Base-by-base conservation (phyloP, 768 basidiomycete genomes). In the Kwoniella europaea region DNA sequence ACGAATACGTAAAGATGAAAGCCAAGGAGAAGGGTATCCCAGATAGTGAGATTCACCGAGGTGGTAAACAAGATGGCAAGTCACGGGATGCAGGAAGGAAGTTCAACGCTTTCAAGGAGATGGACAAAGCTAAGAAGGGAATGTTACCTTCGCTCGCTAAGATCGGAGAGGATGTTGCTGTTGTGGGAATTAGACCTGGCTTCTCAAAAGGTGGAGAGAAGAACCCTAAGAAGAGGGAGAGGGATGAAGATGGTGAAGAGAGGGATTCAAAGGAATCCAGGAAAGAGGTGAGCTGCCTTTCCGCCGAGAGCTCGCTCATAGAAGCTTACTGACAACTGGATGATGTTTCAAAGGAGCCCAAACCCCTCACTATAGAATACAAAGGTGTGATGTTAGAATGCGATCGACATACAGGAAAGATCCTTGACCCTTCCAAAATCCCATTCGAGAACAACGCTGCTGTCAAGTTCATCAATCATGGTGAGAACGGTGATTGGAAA, bases 1-100 rank as follows among this genome's bases (percentile, higher is more conserved):
- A 90, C 73, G 91, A 86, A 9, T 97, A 97, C 82, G 93, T 93
- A 76, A 89, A 93, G 74, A 94, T 94, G 94, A 98, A 97, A 85
- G 91, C 94, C 84, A 91, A 92, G 82, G 92, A 96, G 85, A 94
- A 97, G 84, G 93, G 93, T 10, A 87, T 97, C 56, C 81, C 81
- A 66, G 68, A 80, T 16, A 27, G 46, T 16, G 73, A 79, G 71
- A 60, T 55, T 46, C 52, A 76, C 73, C 43, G 63, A 41, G 63
- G 58, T 41, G 63, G 61, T 29, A 35, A 46, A 4, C 16, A 64
- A 42, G 70, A 62, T 41, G 52, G 52, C 10, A 64, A 60, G 12
- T 7, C 35, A 18, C n/a, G 54, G 57, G 42, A 50, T 20, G 63
- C 52, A 53, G 53, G 63, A 18, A 62, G 65, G 24, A 82, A 81